Conservation (phyloP, 2,329 filamentous ascomycete species). For the Sphaerostilbella broomeana region DNA sequence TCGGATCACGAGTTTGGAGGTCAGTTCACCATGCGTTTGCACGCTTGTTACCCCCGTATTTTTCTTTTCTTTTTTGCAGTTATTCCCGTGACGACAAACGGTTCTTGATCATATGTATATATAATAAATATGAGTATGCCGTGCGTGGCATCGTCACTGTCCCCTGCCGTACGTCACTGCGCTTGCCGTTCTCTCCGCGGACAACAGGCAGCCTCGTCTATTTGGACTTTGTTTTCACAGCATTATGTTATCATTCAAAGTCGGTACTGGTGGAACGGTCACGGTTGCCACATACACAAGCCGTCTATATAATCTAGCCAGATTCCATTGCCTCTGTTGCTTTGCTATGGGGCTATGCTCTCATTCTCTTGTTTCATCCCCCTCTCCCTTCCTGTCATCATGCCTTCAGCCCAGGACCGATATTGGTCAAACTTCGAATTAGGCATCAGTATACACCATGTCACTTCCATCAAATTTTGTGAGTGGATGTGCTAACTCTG, state of each 20-base stretch:
- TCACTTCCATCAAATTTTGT: conserved; percentile 1
- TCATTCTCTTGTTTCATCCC: neutral
- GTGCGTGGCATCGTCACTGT: too few relatives aligned
- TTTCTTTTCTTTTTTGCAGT: too few relatives aligned
- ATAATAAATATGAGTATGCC: too few relatives aligned
- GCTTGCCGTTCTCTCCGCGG: too few relatives aligned
- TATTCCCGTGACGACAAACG: too few relatives aligned
- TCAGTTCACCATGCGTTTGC: neutral
- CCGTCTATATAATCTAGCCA: neutral
- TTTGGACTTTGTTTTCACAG: neutral
- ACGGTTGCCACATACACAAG: too few relatives aligned
- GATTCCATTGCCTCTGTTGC: neutral
- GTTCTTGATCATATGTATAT: too few relatives aligned
- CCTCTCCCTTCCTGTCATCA: conserved; percentile 15
- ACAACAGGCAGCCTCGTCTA: neutral
- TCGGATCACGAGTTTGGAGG: conserved; percentile 61
- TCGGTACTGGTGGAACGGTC: too few relatives aligned
- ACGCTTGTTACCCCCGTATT: neutral
- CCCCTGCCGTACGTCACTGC: too few relatives aligned
- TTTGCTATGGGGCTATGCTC: neutral
- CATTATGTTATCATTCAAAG: conserved; percentile 1
- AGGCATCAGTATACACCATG: conserved; percentile 17
- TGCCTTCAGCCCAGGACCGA: conserved; percentile 18
- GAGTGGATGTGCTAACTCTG: conserved; percentile 26
- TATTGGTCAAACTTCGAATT: conserved; percentile 24